Evolutionary conservation across 1,284 basidiomycete species (phyloP).

Genomic region (Cutaneotrichosporon cutaneum): DNA sequence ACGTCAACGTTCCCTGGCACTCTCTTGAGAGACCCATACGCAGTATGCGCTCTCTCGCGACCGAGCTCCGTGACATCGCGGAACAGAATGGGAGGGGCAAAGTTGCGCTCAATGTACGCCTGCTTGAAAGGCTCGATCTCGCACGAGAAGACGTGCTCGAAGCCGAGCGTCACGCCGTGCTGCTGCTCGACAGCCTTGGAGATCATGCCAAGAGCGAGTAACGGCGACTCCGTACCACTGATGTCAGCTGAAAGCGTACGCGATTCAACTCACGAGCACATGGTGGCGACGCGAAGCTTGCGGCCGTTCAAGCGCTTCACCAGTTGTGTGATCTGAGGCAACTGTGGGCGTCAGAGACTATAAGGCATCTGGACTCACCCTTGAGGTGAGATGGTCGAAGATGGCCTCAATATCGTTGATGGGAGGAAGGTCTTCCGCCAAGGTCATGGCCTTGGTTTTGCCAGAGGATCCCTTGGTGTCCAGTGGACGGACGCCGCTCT

Average conservation of each 20-base stretch:
- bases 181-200: constrained; percentile 70
- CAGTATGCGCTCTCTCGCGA: constrained; percentile 74
- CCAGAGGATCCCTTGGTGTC: constrained; percentile 21
- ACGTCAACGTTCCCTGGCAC: constrained; percentile 87
- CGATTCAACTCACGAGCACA: constrained; percentile 63
- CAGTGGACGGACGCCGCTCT: constrained; percentile 33
- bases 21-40: constrained; percentile 79
- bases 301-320: constrained; percentile 72
- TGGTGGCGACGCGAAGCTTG: constrained; percentile 88
- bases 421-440: constrained; percentile 62
- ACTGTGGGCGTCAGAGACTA: background rate
- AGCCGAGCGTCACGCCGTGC: constrained; percentile 64
- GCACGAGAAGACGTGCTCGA: constrained; percentile 94
- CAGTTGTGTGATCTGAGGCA: constrained; percentile 53
- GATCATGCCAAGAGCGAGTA: constrained; percentile 84
- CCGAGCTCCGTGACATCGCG: constrained; percentile 92
- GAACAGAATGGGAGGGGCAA: constrained; percentile 75
- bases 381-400: constrained; percentile 69
- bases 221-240: constrained; percentile 90
- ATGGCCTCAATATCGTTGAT: constrained; percentile 78
- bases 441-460: constrained; percentile 28
- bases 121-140: constrained; percentile 99
- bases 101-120: constrained; percentile 95
- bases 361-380: constrained; percentile 20
- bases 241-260: constrained; percentile 8